phyloP scores from a whole-genome alignment of 345 rosid genomes.

The Bruguiera sexangula region DNA sequence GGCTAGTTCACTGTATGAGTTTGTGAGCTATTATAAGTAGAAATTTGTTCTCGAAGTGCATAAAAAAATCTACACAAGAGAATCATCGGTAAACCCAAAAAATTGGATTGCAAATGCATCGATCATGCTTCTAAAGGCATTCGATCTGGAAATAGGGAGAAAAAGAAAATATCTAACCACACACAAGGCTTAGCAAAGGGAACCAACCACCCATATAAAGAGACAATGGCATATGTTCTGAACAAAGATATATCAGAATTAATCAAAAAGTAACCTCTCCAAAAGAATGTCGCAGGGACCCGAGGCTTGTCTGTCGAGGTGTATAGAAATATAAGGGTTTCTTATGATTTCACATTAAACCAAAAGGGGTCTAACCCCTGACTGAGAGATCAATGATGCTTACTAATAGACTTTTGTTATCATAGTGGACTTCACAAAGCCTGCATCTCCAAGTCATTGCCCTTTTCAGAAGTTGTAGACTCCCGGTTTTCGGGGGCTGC shows the following conservation, averaged over 20 bases:
- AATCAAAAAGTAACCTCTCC: not conserved
- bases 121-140: too few species aligned
- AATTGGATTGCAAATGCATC: too few species aligned
- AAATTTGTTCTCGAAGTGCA: too few species aligned
- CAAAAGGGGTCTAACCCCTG: not conserved
- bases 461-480: conserved; percentile 36
- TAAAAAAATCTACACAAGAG: too few species aligned
- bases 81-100: too few species aligned
- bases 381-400: not conserved
- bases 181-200: not conserved
- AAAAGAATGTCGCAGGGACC: not conserved
- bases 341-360: not conserved
- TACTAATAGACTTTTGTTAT: not conserved
- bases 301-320: not conserved
- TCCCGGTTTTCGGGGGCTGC: conserved; percentile 40
- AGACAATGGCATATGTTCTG: not conserved
- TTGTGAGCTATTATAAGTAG: too few species aligned
- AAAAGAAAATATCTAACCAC: too few species aligned
- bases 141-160: too few species aligned
- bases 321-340: not conserved
- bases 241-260: not conserved
- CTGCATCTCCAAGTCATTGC: conserved; percentile 57
- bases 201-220: not conserved
- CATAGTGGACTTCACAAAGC: conserved; percentile 28
- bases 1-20: not conserved